These are phyloP conservation scores for Lichina pygmaea DNA, from an alignment of 495 filamentous ascomycete species.

Conservation along the genomic window DNA sequence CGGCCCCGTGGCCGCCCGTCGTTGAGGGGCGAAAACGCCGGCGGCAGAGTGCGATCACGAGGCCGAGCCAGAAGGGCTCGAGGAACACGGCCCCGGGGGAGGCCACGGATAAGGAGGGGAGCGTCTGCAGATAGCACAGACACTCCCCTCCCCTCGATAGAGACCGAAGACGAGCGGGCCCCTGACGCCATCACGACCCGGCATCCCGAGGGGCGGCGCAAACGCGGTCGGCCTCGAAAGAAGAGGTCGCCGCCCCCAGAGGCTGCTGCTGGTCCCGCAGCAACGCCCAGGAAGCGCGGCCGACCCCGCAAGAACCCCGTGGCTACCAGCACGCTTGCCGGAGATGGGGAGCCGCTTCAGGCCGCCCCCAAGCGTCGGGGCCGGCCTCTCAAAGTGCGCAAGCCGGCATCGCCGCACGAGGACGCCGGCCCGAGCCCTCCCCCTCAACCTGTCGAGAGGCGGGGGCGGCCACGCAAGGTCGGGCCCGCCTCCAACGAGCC, in stretches of 20 bases:
- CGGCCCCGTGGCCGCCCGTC: no score
- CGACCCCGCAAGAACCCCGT: neutral
- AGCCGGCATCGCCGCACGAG: slow-evolving; percentile 1
- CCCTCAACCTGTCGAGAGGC: neutral
- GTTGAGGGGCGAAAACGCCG: no score
- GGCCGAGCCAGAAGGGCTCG: no score
- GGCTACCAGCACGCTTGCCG: neutral
- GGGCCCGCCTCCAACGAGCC: no score
- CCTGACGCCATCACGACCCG: no score
- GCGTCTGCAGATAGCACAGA: no score
- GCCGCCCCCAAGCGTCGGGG: neutral
- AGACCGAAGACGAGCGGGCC: no score
- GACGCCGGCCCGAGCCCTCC: neutral
- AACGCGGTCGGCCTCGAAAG: neutral
- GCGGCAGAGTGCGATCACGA: no score
- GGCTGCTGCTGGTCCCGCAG: neutral
- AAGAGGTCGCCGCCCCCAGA: neutral
- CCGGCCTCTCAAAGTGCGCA: neutral
- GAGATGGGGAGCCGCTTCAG: neutral
- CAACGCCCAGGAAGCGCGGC: neutral
- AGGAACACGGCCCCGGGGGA: no score
- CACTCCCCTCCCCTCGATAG: no score
- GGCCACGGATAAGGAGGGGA: no score
- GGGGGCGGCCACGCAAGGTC: neutral
- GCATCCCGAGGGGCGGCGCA: neutral